Evolutionary conservation across 192 early-diverging fungal species (phyloP).

Genomic region (Tieghemiomyces parasiticus): DNA sequence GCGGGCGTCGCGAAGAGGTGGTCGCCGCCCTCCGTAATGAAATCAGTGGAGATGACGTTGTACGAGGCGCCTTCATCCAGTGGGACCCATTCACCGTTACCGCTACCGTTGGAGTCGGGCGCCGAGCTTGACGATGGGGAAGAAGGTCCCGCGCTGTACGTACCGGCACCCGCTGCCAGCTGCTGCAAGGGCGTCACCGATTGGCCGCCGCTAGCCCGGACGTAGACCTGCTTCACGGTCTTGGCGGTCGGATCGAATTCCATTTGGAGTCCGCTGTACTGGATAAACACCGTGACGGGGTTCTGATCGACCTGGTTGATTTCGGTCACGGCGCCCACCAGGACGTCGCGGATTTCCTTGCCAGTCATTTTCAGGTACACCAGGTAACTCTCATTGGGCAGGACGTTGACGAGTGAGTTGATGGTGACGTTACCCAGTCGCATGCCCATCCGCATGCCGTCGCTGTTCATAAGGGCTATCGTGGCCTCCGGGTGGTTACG

Average conservation of each 20-base stretch:
- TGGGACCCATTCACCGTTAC: constrained; percentile 19
- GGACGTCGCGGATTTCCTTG: constrained; percentile 26
- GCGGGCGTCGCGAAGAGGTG: constrained; percentile 23
- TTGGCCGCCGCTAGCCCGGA: constrained; percentile 3
- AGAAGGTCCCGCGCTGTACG: background rate
- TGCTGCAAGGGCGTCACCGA: constrained; percentile 3
- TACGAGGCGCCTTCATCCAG: constrained; percentile 30
- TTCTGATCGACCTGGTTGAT: constrained; percentile 17
- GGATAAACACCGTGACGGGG: constrained; percentile 33
- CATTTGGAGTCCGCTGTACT: constrained; percentile 42
- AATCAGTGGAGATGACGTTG: constrained; percentile 33
- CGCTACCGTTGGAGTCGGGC: constrained; percentile 11
- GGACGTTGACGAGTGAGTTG: constrained; percentile 34
- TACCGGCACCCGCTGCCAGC: constrained; percentile 12
- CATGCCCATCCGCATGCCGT: constrained; percentile 40
- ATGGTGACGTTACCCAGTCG: constrained; percentile 36
- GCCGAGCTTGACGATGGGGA: too few species aligned
- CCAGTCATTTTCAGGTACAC: constrained; percentile 33
- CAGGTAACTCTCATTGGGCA: constrained; percentile 50
- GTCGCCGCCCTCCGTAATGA: constrained; percentile 49
- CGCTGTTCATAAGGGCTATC: constrained; percentile 45
- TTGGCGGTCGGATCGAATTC: constrained; percentile 14
- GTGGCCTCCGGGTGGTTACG: constrained; percentile 17
- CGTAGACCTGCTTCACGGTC: background rate
- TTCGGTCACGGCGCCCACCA: constrained; percentile 29